Conservation (phyloP, 495 filamentous ascomycete species). For the Aspergillus hancockii region DNA sequence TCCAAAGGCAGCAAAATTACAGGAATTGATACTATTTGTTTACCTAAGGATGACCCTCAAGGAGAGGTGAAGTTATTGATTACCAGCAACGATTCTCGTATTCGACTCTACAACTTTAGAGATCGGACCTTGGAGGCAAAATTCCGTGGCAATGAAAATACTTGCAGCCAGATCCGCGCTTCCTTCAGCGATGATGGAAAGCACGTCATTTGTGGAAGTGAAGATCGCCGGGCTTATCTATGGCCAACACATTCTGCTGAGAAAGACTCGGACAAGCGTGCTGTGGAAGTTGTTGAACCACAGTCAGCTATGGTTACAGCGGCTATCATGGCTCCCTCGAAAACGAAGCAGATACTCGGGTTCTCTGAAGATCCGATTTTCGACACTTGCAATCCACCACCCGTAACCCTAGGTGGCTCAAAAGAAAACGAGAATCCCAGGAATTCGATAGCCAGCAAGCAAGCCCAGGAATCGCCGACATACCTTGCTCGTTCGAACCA, state of each 20-base stretch:
- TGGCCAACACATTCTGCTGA: constrained; percentile 70
- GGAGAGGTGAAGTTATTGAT: constrained; percentile 84
- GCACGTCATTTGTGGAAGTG: constrained; percentile 90
- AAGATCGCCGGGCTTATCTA: constrained; percentile 85
- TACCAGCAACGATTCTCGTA: constrained; percentile 92
- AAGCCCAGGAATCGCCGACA: constrained; percentile 61
- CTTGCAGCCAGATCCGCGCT: constrained; percentile 88
- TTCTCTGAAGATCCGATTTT: constrained; percentile 89
- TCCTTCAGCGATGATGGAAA: constrained; percentile 84
- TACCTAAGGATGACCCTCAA: constrained; percentile 60
- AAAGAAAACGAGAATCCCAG: constrained; percentile 26
- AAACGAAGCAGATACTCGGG: constrained; percentile 74
- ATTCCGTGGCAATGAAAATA: constrained; percentile 89
- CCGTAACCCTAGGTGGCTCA: constrained; percentile 72
- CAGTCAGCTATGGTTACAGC: constrained; percentile 86
- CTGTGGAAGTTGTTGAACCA: constrained; percentile 85
- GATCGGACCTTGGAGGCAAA: constrained; percentile 86
- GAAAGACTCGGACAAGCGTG: constrained; percentile 73
- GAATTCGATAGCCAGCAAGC: constrained; percentile 49
- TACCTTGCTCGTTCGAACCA: constrained; percentile 77
- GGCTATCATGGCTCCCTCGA: constrained; percentile 78
- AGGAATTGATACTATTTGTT: constrained; percentile 76
- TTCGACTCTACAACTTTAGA: constrained; percentile 85
- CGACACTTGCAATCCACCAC: constrained; percentile 94
- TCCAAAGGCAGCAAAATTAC: constrained; percentile 98